phyloP scores from a whole-genome alignment of 768 basidiomycete genomes.

The Clitopilus hobsonii region DNA sequence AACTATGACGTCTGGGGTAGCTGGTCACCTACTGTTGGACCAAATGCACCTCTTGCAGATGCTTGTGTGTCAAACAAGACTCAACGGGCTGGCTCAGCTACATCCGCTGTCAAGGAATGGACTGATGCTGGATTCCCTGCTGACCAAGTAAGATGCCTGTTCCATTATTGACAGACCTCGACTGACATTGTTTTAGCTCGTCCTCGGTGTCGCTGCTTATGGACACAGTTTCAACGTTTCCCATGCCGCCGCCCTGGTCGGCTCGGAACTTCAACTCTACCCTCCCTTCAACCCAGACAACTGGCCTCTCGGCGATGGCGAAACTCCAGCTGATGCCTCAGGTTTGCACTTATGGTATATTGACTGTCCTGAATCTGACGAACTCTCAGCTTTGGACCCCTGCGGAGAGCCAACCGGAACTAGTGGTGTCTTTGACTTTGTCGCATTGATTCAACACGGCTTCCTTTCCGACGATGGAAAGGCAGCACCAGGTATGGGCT shows the following conservation, averaged over 20 bases:
- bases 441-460: slow-evolving; percentile 49
- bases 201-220: slow-evolving; percentile 78
- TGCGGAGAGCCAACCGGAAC: slow-evolving; percentile 38
- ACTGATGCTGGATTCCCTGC: slow-evolving; percentile 70
- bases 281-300: slow-evolving; percentile 42
- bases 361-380: slow-evolving; percentile 1
- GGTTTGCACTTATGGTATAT: slow-evolving; percentile 9
- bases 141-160: slow-evolving; percentile 19
- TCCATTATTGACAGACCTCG: not conserved
- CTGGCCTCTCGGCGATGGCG: slow-evolving; percentile 45
- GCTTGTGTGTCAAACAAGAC: slow-evolving; percentile 56
- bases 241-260: slow-evolving; percentile 28
- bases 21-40: slow-evolving; percentile 58
- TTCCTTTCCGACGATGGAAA: slow-evolving; percentile 46
- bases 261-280: slow-evolving; percentile 38
- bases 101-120: slow-evolving; percentile 71
- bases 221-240: slow-evolving; percentile 66
- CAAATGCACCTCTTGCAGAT: slow-evolving; percentile 82
- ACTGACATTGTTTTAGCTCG: slow-evolving; percentile 35
- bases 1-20: slow-evolving; percentile 51
- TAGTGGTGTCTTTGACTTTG: slow-evolving; percentile 58
- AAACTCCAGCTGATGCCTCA: slow-evolving; percentile 22
- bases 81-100: slow-evolving; percentile 68
- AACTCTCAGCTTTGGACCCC: slow-evolving; percentile 29
- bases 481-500: slow-evolving; percentile 45